Percentiles rank a stretch among this genome's conserved stretches.
Evolutionary conservation across 352 stramenopile genomes (phyloP).

Genomic region (Pythium vanterpoolii): DNA sequence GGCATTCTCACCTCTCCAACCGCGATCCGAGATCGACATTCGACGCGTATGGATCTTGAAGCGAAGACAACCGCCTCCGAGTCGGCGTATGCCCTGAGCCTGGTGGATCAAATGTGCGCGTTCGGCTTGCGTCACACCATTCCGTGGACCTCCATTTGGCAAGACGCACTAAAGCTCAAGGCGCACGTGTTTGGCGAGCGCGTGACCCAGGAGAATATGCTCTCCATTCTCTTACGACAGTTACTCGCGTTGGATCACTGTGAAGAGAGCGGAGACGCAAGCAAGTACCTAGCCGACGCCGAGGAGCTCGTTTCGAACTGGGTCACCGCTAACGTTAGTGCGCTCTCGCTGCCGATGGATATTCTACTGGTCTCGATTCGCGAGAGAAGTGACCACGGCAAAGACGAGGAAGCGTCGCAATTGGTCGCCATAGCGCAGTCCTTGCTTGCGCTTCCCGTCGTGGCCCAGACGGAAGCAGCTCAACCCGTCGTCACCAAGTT

Average conservation of each 20-base stretch:
- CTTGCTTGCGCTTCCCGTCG: constrained; percentile 32
- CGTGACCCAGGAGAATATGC: constrained; percentile 49
- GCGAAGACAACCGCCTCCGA: not conserved
- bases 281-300: constrained; percentile 18
- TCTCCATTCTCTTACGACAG: constrained; percentile 51
- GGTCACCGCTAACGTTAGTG: constrained; percentile 41
- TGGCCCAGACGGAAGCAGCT: constrained; percentile 16
- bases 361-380: constrained; percentile 34
- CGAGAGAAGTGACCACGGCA: constrained; percentile 27
- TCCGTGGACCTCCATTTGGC: constrained; percentile 54
- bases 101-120: constrained; percentile 52
- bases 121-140: constrained; percentile 30
- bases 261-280: not conserved
- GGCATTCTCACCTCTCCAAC: constrained; percentile 32
- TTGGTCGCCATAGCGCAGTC: constrained; percentile 19
- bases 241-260: constrained; percentile 19
- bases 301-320: constrained; percentile 54
- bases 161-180: constrained; percentile 67
- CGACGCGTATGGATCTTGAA: not conserved
- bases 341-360: constrained; percentile 39
- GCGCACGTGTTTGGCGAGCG: constrained; percentile 65
- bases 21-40: constrained; percentile 24
- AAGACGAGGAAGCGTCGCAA: constrained; percentile 23
- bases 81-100: constrained; percentile 19
- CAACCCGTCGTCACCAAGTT: constrained; percentile 3